Evolutionary conservation across 1,284 basidiomycete genomes (phyloP), one percentile per base, ranked within the genome.

Genomic region (Cutaneotrichosporon curvatum): DNA sequence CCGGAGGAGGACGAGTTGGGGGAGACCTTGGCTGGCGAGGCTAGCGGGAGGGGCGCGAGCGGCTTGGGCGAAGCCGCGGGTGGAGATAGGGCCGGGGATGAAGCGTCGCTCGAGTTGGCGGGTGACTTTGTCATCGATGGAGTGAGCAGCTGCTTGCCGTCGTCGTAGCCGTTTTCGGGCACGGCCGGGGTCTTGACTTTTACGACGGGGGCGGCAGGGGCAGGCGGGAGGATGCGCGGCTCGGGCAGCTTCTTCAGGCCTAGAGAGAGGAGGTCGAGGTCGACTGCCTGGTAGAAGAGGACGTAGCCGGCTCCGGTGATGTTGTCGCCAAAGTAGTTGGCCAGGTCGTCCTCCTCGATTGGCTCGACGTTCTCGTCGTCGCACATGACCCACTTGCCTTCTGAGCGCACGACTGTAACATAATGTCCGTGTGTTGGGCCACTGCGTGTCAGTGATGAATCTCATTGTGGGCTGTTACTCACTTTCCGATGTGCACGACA

Each of bases 401-500:
- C 76, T 2, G 88, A 86, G 67, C 87, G 89, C 67, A 96, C 83
- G 58, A 97, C 84, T 51, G 92, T 87, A 54, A 98, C 83, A 69
- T 98, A 98, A 75, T 98, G 94, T 0, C 94, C 94, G 63, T 97
- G 94, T 62, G 95, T 85, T 16, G 90, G 89, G 2, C 92, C 91
- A 59, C 89, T 94, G 67, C 9, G 7, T 20, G 41, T 44, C 18
- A 48, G 43, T 23, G 8, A 20, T 4, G 18, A 11, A 9, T 22
- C 16, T 34, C 8, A 28, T 28, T 7, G 12, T 12, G 12, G 7
- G 6, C 14, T 15, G n/a, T 11, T n/a, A 81, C 87, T 70, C 69
- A 91, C 90, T 81, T 86, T 76, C 94, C 94, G 57, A 98, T 94
- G 71, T 98, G 94, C 7, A 98, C 87, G 36, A 98, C 90, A 51